Evolutionary conservation across 352 stramenopile genomes (phyloP), one percentile per base, ranked within the genome.

Genomic region (Pythium coloratum): DNA sequence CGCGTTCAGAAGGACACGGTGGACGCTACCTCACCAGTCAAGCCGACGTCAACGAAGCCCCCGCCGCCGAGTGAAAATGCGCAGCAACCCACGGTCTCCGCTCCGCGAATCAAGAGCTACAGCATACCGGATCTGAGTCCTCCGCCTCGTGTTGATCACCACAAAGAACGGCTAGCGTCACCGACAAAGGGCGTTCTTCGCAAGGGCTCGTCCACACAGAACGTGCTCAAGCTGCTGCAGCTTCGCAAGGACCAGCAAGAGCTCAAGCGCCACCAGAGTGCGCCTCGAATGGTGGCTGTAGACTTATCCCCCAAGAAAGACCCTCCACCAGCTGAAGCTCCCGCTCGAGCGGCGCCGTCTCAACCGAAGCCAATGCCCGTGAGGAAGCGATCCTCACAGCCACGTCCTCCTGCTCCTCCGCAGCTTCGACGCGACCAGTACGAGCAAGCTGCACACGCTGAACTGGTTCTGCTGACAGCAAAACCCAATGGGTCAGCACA

Each of bases 191-290:
- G 32, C 49, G 28, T 42, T 28, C 3, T 59, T 8, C 59, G 9
- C 49, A 74, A 74, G 16, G 8, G 38, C 49, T 14, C 67, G 67
- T 64, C 63, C 16, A 60, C 69, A 57, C 67, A 72, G 24, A 90
- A 88, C 18, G 77, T 78, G 8, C 66, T 90, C 24, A 86, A 78
- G 49, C 70, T 90, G 12, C 72, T 90, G 47, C 81, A 73, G 53
- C 68, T 90, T 2, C 70, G 76, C 7, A 84, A 86, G 55, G 67
- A 81, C 36, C 16, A 55, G 1, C 30, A 66, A 20, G 24, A 62
- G 14, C 49, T 66, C 7, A 65, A 57, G 36, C 68, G 68, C 0
- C 62, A 66, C 24, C 62, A 70, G 32, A 75, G 68, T 18, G 36
- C 51, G 24, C 67, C 61, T 3, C 60, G 55, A 7, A 56, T 73